Conservation (phyloP, 2,329 filamentous ascomycete species). For the Parascedosporium putredinis region DNA sequence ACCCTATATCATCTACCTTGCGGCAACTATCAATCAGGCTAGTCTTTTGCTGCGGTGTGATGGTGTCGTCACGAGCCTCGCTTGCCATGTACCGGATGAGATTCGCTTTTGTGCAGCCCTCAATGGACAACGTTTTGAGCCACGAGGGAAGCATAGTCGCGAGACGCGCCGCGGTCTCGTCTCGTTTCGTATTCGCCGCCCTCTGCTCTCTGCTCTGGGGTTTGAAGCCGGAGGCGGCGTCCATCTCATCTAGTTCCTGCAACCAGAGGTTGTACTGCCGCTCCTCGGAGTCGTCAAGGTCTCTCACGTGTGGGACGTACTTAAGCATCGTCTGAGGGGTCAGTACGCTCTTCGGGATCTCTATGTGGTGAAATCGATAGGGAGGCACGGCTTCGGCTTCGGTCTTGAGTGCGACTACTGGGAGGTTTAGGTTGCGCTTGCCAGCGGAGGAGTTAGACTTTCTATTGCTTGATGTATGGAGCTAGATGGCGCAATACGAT, state of each 20-base stretch:
- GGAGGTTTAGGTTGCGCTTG: conserved; percentile 26
- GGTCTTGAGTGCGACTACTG: conserved; percentile 36
- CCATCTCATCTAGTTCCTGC: conserved; percentile 45
- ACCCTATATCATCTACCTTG: conserved; percentile 25
- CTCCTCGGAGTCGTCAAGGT: conserved; percentile 46
- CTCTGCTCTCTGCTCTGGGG: conserved; percentile 42
- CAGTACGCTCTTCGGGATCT: conserved; percentile 48
- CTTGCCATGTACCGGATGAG: conserved; percentile 44
- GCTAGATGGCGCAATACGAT: conserved; percentile 22
- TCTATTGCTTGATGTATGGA: conserved; percentile 31
- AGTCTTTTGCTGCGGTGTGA: conserved; percentile 44
- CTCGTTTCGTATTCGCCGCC: conserved; percentile 34
- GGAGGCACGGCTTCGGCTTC: conserved; percentile 42
- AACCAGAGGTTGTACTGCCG: conserved; percentile 45
- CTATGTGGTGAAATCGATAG: conserved; percentile 50
- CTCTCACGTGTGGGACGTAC: conserved; percentile 48
- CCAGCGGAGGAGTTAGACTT: conserved; percentile 22
- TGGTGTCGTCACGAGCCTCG: conserved; percentile 33
- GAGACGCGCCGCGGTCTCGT: conserved; percentile 41
- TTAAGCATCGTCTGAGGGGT: conserved; percentile 50
- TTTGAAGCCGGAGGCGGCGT: conserved; percentile 46
- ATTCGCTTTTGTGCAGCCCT: conserved; percentile 35
- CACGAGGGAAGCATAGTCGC: conserved; percentile 44
- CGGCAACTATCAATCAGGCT: conserved; percentile 38
- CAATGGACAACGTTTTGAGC: conserved; percentile 38